Base-by-base conservation (phyloP, 2,329 filamentous ascomycete genomes). In the Fusarium luffae region DNA sequence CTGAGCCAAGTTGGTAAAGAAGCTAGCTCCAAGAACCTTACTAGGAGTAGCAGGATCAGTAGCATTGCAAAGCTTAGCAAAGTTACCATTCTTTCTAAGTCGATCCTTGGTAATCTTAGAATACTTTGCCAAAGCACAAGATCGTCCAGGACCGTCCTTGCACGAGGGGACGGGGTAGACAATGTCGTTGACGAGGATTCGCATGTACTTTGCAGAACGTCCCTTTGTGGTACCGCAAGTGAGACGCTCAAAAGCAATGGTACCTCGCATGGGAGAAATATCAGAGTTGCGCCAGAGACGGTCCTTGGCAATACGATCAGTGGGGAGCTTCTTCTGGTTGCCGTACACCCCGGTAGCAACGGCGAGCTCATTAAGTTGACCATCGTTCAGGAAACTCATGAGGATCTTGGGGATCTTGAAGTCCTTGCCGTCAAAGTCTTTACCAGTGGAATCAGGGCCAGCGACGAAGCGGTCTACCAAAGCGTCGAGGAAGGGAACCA, bases 311-410 rank as follows among this genome's bases (percentile, higher is more conserved):
- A 85, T 84, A 30, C 78, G 76, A 4, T 82, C 83, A 3, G 81
- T 78, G 0, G 85, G 81, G 1, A 91, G 81, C 4, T 81, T 75
- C 5, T 77, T 71, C 70, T 90, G 83, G 11, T 82, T 79, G 64
- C 91, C 89, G 69, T 89, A 91, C 2, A 91, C 83, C 2, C 89
- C 90, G 18, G 85, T 84, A 8, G 85, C 84, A 3, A 87, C 84
- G 1, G 86, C 84, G 9, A 91, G 79, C 77, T 92, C 85, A 50
- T 85, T 88, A 42, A 91, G 82, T 72, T 92, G 89, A 5, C 89
- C 89, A 70, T 92, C 89, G 63, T 92, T 90, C 40, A 89, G 79
- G 75, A 92, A 92, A 1, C 83, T 83, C 51, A 88, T 85, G 13
- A 91, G 82, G 21, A 92, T 79, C 42, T 84, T 85, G 8, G 88